Base-by-base conservation (phyloP, 768 basidiomycete genomes). In the Suillus bovinus region DNA sequence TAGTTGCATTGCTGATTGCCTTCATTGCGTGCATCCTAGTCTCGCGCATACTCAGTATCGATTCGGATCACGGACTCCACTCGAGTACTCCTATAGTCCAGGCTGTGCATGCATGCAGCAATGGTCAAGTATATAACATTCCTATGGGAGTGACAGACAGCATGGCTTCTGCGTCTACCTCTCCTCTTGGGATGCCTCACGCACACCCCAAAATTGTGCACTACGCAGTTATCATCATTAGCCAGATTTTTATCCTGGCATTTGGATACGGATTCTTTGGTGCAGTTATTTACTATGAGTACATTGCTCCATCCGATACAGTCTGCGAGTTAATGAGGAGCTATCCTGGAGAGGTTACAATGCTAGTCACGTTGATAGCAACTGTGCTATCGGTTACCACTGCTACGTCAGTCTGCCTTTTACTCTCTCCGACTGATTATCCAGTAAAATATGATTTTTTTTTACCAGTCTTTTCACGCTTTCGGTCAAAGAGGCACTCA, bases 401-500 rank as follows among this genome's bases (percentile, higher is more conserved):
- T 20, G 24, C 38, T 9, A 31, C 24, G 59, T 60, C 6, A 13
- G 59, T 60, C 29, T 22, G 9, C 29, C 39, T 39, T 39, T 38
- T 17, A 3, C 16, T 49, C 47, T 47, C 14, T 49, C 7, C 4
- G 6, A 55, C n/a, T 34, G 14, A 22, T n/a, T 20, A 24, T 27
- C 42, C 4, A 27, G 38, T 13, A 8, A 49, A 7, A 49, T 2
- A 22, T 11, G 13, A 16, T 20, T 27, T 9, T 47, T n/a, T 16
- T 54, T n/a, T 2, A 2, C 11, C 9, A 64, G 65, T 6, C 61
- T 16, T 22, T 62, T 64, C 36, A 31, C 58, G 2, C 20, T 56
- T 2, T 60, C 66, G 5, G 24, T 66, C 44, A 64, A 50, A 20
- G 63, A 66, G 53, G 63, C 58, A 5, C 39, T 66, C 29, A 41